These are phyloP conservation scores for Malus hybrid DNA, from an alignment of 331 rosid species.

Conservation along the genomic window DNA sequence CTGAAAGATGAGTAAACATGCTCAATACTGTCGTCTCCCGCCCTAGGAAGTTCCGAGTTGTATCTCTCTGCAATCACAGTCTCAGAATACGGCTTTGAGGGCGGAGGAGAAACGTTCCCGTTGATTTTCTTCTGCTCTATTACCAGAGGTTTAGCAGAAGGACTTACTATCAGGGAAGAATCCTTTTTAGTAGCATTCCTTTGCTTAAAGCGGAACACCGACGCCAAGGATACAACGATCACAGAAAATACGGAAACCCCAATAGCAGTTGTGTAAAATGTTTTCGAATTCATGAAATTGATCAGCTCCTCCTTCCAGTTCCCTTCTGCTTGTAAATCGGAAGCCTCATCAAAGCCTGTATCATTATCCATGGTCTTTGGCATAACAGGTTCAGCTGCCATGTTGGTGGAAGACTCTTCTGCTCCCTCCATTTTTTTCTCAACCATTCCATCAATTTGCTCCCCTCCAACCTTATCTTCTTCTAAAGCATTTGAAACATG, in stretches of 20 bases:
- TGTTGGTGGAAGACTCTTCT: neutral
- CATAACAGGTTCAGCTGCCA: neutral
- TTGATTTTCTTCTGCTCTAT: slow-evolving; percentile 5
- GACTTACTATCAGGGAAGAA: slow-evolving; percentile 4
- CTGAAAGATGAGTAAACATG: slow-evolving; percentile 10
- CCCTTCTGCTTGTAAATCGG: neutral
- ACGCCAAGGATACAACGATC: slow-evolving; percentile 1
- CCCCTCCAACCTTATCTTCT: neutral
- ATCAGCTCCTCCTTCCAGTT: slow-evolving; percentile 9
- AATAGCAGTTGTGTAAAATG: neutral
- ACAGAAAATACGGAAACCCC: slow-evolving; percentile 16
- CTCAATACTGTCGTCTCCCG: neutral
- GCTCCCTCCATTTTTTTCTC: slow-evolving; percentile 3
- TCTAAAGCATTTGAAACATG: neutral
- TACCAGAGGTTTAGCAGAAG: slow-evolving; percentile 2
- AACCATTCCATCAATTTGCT: slow-evolving; percentile 4
- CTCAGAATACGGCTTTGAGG: slow-evolving; percentile 2
- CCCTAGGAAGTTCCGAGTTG: neutral
- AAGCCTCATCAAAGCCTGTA: neutral
- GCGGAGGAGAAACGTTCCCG: slow-evolving; percentile 1
- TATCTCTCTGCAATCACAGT: neutral
- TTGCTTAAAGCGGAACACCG: neutral
- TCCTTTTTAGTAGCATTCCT: slow-evolving; percentile 5
- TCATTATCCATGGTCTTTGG: neutral
- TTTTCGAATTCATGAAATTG: slow-evolving; percentile 2